Evolutionary conservation across 2,329 filamentous ascomycete species (phyloP).

Genomic region (Akanthomyces uredinophilus): DNA sequence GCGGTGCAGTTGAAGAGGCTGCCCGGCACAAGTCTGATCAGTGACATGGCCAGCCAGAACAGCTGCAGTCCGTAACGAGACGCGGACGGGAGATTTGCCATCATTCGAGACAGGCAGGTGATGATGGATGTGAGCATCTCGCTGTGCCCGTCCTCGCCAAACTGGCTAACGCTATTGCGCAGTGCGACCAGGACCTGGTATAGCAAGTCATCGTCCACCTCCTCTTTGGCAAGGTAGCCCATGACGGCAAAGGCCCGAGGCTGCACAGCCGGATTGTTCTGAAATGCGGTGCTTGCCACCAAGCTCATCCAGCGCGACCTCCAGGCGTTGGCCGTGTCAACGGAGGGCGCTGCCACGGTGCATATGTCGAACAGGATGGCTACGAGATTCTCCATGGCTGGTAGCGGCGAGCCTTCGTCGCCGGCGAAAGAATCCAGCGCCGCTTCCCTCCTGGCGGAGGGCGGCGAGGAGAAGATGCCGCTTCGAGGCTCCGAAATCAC

Average conservation of each 20-base stretch:
- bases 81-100: slow-evolving; percentile 60
- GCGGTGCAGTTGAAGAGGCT: slow-evolving; percentile 62
- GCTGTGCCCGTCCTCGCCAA: slow-evolving; percentile 57
- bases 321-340: slow-evolving; percentile 64
- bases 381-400: slow-evolving; percentile 57
- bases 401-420: slow-evolving; percentile 46
- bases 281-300: slow-evolving; percentile 66
- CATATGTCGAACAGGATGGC: slow-evolving; percentile 60
- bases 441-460: slow-evolving; percentile 44
- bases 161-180: slow-evolving; percentile 59
- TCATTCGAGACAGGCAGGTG: slow-evolving; percentile 64
- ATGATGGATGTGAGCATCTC: slow-evolving; percentile 67
- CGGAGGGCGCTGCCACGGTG: slow-evolving; percentile 56
- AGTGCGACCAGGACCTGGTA: slow-evolving; percentile 67
- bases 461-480: slow-evolving; percentile 51
- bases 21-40: slow-evolving; percentile 58
- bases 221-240: slow-evolving; percentile 65
- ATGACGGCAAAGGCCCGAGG: slow-evolving; percentile 65
- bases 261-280: slow-evolving; percentile 67
- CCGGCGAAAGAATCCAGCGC: slow-evolving; percentile 50
- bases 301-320: slow-evolving; percentile 69
- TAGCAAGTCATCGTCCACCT: slow-evolving; percentile 65
- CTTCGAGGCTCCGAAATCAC: slow-evolving; percentile 55
- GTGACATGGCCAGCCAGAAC: slow-evolving; percentile 65
- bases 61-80: slow-evolving; percentile 65